A percentile compares a stretch with the other conserved stretches of the same genome.
Evolutionary conservation across 305 asterid genomes (phyloP).

Genomic region (Fraxinus paxiana): DNA sequence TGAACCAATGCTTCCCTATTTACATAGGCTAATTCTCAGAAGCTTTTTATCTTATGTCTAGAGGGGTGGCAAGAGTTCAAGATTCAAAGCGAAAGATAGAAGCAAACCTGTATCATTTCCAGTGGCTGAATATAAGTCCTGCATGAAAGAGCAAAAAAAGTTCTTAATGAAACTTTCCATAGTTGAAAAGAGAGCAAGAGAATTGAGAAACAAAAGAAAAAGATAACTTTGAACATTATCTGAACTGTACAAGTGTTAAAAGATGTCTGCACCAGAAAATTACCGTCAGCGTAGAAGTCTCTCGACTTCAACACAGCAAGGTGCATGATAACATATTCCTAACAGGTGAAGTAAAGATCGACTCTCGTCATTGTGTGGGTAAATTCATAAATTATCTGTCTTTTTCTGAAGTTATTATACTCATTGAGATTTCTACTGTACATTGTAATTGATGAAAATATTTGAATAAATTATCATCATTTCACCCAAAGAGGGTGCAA

Average conservation of each 20-base stretch:
- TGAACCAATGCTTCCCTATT: background rate
- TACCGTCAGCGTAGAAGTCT: background rate
- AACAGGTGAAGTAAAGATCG: background rate
- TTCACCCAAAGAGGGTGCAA: background rate
- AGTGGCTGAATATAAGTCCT: slow-evolving; percentile 42
- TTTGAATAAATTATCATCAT: background rate
- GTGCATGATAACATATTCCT: background rate
- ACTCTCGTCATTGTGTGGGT: background rate
- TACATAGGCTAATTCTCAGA: background rate
- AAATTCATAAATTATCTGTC: background rate
- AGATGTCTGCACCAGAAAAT: background rate
- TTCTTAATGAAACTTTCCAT: slow-evolving; percentile 17
- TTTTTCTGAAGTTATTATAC: background rate
- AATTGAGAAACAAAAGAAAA: slow-evolving; percentile 2
- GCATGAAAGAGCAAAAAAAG: slow-evolving; percentile 24
- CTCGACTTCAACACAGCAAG: background rate
- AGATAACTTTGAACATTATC: background rate
- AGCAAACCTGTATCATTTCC: slow-evolving; percentile 69
- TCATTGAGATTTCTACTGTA: background rate
- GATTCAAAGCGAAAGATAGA: slow-evolving; percentile 19
- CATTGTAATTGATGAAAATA: background rate
- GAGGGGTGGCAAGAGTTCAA: slow-evolving; percentile 1
- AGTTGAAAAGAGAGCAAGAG: slow-evolving; percentile 8
- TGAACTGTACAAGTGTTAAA: background rate
- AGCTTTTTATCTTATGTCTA: background rate